These are phyloP conservation scores for Phytophthora rubi DNA, from an alignment of 352 stramenopile genomes.

Conservation along the genomic window DNA sequence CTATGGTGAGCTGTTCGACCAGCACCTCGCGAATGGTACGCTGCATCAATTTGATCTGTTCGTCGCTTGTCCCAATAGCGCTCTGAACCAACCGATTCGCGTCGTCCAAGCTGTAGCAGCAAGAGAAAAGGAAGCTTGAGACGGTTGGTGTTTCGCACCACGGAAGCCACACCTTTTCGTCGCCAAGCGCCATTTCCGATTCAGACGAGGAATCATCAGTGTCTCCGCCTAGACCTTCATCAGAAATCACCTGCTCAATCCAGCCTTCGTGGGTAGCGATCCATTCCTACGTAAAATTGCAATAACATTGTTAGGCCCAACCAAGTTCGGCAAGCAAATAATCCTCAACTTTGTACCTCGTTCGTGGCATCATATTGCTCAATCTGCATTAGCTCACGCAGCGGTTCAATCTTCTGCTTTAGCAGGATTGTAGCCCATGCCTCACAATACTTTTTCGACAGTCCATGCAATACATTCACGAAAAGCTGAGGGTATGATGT, in stretches of 20 bases:
- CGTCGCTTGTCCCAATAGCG: constrained; percentile 41
- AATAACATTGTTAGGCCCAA: background rate
- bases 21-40: constrained; percentile 70
- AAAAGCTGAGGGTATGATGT: constrained; percentile 56
- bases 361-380: constrained; percentile 81
- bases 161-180: constrained; percentile 85
- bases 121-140: constrained; percentile 86
- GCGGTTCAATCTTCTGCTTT: constrained; percentile 66
- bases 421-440: constrained; percentile 65
- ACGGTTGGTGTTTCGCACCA: constrained; percentile 86
- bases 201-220: constrained; percentile 49
- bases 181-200: constrained; percentile 46
- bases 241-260: constrained; percentile 69
- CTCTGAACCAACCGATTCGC: constrained; percentile 68
- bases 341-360: constrained; percentile 48
- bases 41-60: constrained; percentile 72
- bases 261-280: constrained; percentile 76
- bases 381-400: constrained; percentile 63
- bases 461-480: constrained; percentile 50
- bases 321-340: background rate
- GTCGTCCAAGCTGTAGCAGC: constrained; percentile 85
- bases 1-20: constrained; percentile 79
- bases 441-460: constrained; percentile 77
- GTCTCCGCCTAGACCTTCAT: constrained; percentile 52
- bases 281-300: constrained; percentile 61